Conservation (phyloP, 495 filamentous ascomycete genomes). For the Aspergillus carlsbadensis region DNA sequence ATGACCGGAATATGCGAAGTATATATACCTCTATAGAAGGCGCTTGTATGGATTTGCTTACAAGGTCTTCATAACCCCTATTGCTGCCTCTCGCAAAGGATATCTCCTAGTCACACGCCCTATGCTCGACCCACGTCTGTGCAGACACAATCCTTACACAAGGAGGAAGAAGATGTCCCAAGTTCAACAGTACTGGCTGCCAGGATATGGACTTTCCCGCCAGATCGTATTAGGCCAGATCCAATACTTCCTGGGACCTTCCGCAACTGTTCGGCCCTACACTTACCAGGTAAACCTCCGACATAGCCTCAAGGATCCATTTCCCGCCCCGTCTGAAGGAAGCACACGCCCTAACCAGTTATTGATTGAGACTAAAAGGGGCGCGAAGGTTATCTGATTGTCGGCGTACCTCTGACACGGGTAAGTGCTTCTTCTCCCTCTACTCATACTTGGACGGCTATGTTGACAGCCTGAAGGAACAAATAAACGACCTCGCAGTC, state of each 20-base stretch:
- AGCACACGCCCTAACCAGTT: constrained; percentile 19
- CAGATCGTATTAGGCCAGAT: constrained; percentile 54
- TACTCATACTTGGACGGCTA: not conserved
- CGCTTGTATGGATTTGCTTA: constrained; percentile 15
- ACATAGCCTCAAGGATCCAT: not conserved
- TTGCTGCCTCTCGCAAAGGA: constrained; percentile 5
- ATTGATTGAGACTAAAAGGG: constrained; percentile 31
- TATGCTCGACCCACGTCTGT: constrained; percentile 2
- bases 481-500: constrained; percentile 53
- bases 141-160: not conserved
- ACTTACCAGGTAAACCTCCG: constrained; percentile 45
- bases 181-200: constrained; percentile 51
- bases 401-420: constrained; percentile 50
- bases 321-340: not conserved
- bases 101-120: not conserved
- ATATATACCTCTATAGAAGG: constrained; percentile 20
- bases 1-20: constrained; percentile 10
- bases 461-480: constrained; percentile 33
- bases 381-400: constrained; percentile 54
- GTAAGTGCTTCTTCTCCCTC: constrained; percentile 31
- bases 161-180: constrained; percentile 29
- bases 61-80: constrained; percentile 6
- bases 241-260: constrained; percentile 52
- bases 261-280: constrained; percentile 49
- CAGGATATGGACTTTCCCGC: constrained; percentile 52